Percentiles rank a stretch among this genome's conserved stretches.
phyloP scores from a whole-genome alignment of 139 green algal species.

The Trebouxia sp. region DNA sequence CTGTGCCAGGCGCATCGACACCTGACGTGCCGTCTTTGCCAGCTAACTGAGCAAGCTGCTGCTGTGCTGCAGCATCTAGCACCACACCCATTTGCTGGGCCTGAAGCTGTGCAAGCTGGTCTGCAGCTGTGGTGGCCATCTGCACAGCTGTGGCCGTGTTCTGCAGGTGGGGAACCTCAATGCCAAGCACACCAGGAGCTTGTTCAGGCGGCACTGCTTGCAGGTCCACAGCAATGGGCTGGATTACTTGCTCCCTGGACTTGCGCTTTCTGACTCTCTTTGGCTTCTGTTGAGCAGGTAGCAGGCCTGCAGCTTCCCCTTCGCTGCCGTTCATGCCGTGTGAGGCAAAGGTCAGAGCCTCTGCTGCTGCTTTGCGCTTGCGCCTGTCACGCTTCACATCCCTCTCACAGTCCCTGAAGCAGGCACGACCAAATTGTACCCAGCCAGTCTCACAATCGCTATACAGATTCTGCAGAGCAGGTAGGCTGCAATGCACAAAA shows the following conservation, averaged over 20 bases:
- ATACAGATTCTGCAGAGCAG: no score
- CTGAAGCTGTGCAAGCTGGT: conserved; percentile 12
- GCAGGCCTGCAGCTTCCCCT: not conserved
- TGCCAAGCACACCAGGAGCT: not conserved
- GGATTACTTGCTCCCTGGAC: conserved; percentile 7
- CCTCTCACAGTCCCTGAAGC: conserved; percentile 4
- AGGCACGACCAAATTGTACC: not conserved
- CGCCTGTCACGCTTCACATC: conserved; percentile 26
- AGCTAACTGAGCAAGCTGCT: conserved; percentile 1
- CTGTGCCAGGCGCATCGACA: not conserved
- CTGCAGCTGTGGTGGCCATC: conserved; percentile 15
- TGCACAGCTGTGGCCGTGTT: conserved; percentile 14
- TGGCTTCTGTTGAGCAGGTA: conserved; percentile 14
- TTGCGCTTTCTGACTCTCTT: conserved; percentile 15
- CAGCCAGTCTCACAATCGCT: no score
- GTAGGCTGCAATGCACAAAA: no score
- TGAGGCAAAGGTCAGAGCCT: conserved; percentile 13
- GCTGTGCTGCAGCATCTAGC: conserved; percentile 8
- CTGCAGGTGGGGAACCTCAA: conserved; percentile 14
- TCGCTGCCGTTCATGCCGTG: conserved; percentile 21
- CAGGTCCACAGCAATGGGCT: conserved; percentile 23
- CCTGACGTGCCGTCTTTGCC: not conserved
- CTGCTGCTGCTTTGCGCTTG: conserved; percentile 23
- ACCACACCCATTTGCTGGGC: conserved; percentile 18
- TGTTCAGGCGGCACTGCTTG: conserved; percentile 10